Evolutionary conservation across 2,329 filamentous ascomycete genomes (phyloP), one percentile per base, ranked within the genome.

Genomic region (Colletotrichum lini): DNA sequence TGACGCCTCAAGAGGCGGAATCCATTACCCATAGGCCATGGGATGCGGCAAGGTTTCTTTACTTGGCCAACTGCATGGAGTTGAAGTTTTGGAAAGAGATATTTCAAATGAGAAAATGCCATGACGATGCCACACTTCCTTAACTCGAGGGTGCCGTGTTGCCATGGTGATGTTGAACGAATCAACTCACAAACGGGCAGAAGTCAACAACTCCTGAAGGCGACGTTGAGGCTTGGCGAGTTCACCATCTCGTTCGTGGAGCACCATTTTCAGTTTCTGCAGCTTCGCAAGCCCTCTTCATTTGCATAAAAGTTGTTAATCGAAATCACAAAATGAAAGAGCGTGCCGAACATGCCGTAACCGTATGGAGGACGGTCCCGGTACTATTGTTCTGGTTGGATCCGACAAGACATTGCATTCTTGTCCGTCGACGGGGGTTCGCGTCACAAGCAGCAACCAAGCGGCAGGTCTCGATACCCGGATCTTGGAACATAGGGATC

Each of bases 41-140:
- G 10, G 30, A 7, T 40, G 18, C 7, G 21, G n/a, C 21, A 23
- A 23, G 30, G 4, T 7, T 15, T 21, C 47, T 26, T 62, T 26
- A 23, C 35, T 42, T 50, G 35, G n/a, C n/a, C n/a, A 30, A 50
- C 15, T 26, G 21, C 13, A 52, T 52, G 21, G 16, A 13, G 21
- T 62, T 10, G 23, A 18, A 40, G 45, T 42, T 15, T n/a, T 30
- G 21, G 45, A 26, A 40, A 62, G 35, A 62, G 9, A 26, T 9
- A 50, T 30, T 13, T 42, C 4, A n/a, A 52, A 62, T 52, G 45
- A 52, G 15, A 52, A 61, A 4, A 50, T 61, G n/a, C 13, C 58
- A 38, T 13, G 30, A 50, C 30, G 13, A 49, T 18, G 6, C 8
- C 7, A 4, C 18, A 15, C 18, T 5, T 47, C 13, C 26, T 40